Conservation (phyloP, 2,329 filamentous ascomycete species). For the Sordariomycetes sp. region DNA sequence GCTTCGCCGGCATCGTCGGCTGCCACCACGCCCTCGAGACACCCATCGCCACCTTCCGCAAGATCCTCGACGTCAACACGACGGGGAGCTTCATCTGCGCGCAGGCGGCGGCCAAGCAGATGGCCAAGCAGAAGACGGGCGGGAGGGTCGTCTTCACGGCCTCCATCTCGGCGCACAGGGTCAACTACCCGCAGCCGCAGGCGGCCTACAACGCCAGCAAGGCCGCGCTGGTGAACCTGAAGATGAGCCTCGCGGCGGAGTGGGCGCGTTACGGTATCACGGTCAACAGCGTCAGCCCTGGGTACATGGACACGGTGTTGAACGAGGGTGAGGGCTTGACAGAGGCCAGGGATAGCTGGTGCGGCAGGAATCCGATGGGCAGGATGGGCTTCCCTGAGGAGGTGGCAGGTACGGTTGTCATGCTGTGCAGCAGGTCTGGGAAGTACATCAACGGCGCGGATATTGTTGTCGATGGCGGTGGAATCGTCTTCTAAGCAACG, state of each 20-base stretch:
- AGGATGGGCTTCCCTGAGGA: conserved; percentile 58
- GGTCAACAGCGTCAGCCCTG: conserved; percentile 62
- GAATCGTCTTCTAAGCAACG: conserved; percentile 7
- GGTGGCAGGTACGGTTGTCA: conserved; percentile 50
- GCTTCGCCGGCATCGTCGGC: conserved; percentile 53
- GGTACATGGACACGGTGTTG: conserved; percentile 70
- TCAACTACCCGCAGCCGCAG: conserved; percentile 67
- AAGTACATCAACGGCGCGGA: conserved; percentile 62
- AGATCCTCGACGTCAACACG: conserved; percentile 61
- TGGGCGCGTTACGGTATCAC: conserved; percentile 64
- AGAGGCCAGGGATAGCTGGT: conserved; percentile 45
- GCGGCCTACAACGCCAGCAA: conserved; percentile 66
- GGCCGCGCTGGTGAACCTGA: conserved; percentile 54
- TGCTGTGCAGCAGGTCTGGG: conserved; percentile 51
- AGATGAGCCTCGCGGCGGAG: conserved; percentile 59
- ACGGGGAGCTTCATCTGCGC: conserved; percentile 63
- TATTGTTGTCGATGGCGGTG: conserved; percentile 53
- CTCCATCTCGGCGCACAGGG: conserved; percentile 57
- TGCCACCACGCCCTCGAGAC: conserved; percentile 54
- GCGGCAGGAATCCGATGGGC: conserved; percentile 49
- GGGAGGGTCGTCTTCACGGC: conserved; percentile 60
- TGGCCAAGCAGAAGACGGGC: conserved; percentile 38
- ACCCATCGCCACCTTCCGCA: conserved; percentile 47
- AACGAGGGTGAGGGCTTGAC: conserved; percentile 56
- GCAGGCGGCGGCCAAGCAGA: conserved; percentile 49